Evolutionary conservation across 2,329 filamentous ascomycete species (phyloP).

Genomic region (Neurospora crassa): DNA sequence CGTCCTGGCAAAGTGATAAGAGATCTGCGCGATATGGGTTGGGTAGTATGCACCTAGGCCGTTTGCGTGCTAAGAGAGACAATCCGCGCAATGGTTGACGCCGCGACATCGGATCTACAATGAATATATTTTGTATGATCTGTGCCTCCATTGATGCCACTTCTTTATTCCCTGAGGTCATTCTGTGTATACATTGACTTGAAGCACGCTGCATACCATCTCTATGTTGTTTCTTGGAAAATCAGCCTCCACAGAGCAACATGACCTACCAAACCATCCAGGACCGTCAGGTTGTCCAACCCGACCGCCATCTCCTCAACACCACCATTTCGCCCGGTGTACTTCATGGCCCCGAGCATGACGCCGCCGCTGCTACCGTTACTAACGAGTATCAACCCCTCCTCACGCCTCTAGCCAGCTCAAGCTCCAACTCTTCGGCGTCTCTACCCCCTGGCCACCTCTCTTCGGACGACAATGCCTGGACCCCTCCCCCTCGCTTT

Average conservation of each 20-base stretch:
- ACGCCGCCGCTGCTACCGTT: not conserved
- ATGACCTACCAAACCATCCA: not conserved
- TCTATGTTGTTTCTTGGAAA: not conserved
- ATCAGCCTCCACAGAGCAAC: not conserved
- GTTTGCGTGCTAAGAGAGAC: not conserved
- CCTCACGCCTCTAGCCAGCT: not conserved
- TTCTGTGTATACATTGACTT: not conserved
- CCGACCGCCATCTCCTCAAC: not conserved
- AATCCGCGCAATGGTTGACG: not conserved
- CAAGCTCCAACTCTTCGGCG: not conserved
- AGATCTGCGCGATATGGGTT: not conserved
- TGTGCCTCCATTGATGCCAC: not conserved
- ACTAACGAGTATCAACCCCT: not conserved
- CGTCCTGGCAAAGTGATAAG: not conserved
- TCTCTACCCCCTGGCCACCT: not conserved
- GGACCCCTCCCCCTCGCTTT: constrained; percentile 36
- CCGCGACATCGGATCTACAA: not conserved
- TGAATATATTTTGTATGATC: not conserved
- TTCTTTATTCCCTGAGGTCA: not conserved
- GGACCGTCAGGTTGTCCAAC: not conserved
- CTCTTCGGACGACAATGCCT: constrained; percentile 26
- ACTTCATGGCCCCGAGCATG: not conserved
- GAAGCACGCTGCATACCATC: not conserved
- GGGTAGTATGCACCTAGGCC: not conserved
- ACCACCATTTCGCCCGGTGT: not conserved